These are phyloP conservation scores for Candida sphagnicola DNA, from an alignment of 805 yeast genomes.

Conservation along the genomic window DNA sequence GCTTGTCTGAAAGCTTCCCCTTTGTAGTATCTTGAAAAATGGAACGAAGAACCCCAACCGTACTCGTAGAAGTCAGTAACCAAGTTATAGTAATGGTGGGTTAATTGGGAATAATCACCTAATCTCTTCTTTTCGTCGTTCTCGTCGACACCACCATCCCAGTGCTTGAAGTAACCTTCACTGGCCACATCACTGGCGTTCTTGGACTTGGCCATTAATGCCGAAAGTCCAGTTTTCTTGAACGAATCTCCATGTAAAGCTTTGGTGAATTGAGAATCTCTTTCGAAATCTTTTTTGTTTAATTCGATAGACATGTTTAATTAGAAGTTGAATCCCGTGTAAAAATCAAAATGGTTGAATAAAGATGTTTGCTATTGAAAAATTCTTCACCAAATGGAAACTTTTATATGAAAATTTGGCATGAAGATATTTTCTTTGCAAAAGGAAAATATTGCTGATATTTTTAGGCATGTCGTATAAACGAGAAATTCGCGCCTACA, in stretches of 20 bases:
- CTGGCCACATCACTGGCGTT: slow-evolving; percentile 76
- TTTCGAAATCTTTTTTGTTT: slow-evolving; percentile 49
- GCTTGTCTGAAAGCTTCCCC: slow-evolving; percentile 96
- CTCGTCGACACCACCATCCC: slow-evolving; percentile 86
- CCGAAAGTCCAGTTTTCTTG: slow-evolving; percentile 65
- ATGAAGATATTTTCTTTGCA: no score
- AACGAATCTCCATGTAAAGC: slow-evolving; percentile 82
- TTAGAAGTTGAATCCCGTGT: slow-evolving; percentile 6
- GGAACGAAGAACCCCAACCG: slow-evolving; percentile 99
- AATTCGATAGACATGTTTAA: slow-evolving; percentile 14
- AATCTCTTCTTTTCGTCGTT: slow-evolving; percentile 72
- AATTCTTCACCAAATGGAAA: no score
- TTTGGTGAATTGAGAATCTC: slow-evolving; percentile 72
- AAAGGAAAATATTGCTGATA: no score
- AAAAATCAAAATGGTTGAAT: slow-evolving; percentile 36
- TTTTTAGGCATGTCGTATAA: no score
- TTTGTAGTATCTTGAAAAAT: slow-evolving; percentile 87
- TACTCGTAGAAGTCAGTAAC: slow-evolving; percentile 98
- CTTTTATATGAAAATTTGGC: no score
- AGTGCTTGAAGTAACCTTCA: slow-evolving; percentile 89
- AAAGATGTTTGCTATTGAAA: slow-evolving; percentile 9
- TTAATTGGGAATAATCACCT: slow-evolving; percentile 82
- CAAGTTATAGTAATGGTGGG: slow-evolving; percentile 93
- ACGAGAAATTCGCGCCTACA: no score
- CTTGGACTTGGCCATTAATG: slow-evolving; percentile 72